Conservation (phyloP, 2,329 filamentous ascomycete genomes). For the Epichloe brachyelytri region DNA sequence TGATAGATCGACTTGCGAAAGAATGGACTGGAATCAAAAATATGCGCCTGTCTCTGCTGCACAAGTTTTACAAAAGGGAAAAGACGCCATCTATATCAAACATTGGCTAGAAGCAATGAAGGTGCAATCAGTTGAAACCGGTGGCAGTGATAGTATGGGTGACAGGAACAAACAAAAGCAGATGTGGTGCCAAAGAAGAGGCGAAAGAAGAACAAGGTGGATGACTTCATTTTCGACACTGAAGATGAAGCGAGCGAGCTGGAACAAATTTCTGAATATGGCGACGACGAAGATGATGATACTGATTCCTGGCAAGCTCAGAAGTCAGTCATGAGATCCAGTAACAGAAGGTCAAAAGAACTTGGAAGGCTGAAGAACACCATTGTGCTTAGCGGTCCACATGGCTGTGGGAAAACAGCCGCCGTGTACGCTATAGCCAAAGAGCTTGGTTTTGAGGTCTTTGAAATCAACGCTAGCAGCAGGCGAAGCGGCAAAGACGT, state of each 20-base stretch:
- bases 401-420: slow-evolving; percentile 87
- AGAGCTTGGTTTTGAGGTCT: slow-evolving; percentile 85
- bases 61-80: slow-evolving; percentile 64
- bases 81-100: slow-evolving; percentile 56
- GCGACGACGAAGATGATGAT: slow-evolving; percentile 42
- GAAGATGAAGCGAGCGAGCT: slow-evolving; percentile 62
- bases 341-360: slow-evolving; percentile 27
- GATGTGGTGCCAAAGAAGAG: slow-evolving; percentile 39
- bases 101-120: slow-evolving; percentile 71
- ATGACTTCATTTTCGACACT: slow-evolving; percentile 68
- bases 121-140: slow-evolving; percentile 63
- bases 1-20: slow-evolving; percentile 66
- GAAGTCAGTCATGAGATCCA: slow-evolving; percentile 42
- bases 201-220: slow-evolving; percentile 59
- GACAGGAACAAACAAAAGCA: slow-evolving; percentile 15
- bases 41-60: slow-evolving; percentile 59
- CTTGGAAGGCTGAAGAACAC: slow-evolving; percentile 51
- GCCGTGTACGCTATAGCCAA: slow-evolving; percentile 84
- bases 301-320: slow-evolving; percentile 23
- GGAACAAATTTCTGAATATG: slow-evolving; percentile 53
- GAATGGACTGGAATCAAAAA: slow-evolving; percentile 64
- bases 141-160: slow-evolving; percentile 23
- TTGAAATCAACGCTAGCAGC: slow-evolving; percentile 81
- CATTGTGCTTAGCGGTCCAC: slow-evolving; percentile 77
- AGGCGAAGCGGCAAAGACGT: slow-evolving; percentile 82